A percentile compares a stretch with the other conserved stretches of the same genome.
These are phyloP conservation scores for Komagataella mondaviorum DNA, from an alignment of 805 yeast species.

Conservation along the genomic window DNA sequence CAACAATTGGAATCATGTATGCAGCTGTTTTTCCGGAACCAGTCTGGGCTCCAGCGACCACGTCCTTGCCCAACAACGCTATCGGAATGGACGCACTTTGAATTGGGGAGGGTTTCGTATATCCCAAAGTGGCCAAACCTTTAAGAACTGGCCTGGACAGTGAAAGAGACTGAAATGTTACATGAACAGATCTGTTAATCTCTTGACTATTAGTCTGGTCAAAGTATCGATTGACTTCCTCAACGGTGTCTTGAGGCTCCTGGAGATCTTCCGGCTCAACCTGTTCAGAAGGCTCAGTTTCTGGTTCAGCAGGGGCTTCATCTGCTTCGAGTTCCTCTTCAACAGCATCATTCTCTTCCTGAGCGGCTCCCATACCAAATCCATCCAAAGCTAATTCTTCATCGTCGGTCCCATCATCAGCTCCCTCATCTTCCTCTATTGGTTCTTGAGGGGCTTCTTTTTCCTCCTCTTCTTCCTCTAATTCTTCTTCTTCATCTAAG, in stretches of 20 bases:
- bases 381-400: constrained; percentile 23
- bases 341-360: constrained; percentile 14
- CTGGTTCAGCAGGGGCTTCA: constrained; percentile 20
- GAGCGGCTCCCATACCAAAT: constrained; percentile 23
- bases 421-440: constrained; percentile 22
- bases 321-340: constrained; percentile 13
- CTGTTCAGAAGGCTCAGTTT: constrained; percentile 11
- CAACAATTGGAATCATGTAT: constrained; percentile 89
- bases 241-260: constrained; percentile 43
- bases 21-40: constrained; percentile 99
- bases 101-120: constrained; percentile 83
- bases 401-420: constrained; percentile 19
- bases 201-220: constrained; percentile 37
- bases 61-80: constrained; percentile 86
- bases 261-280: constrained; percentile 12
- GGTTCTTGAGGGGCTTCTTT: constrained; percentile 17
- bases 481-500: constrained; percentile 22
- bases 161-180: constrained; percentile 61
- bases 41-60: constrained; percentile 98
- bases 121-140: constrained; percentile 71
- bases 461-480: constrained; percentile 17
- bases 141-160: constrained; percentile 84
- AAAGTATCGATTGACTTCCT: constrained; percentile 71
- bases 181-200: constrained; percentile 24
- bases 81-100: constrained; percentile 91